Evolutionary conservation across 345 rosid genomes (phyloP).

Genomic region (Salix purpurea): DNA sequence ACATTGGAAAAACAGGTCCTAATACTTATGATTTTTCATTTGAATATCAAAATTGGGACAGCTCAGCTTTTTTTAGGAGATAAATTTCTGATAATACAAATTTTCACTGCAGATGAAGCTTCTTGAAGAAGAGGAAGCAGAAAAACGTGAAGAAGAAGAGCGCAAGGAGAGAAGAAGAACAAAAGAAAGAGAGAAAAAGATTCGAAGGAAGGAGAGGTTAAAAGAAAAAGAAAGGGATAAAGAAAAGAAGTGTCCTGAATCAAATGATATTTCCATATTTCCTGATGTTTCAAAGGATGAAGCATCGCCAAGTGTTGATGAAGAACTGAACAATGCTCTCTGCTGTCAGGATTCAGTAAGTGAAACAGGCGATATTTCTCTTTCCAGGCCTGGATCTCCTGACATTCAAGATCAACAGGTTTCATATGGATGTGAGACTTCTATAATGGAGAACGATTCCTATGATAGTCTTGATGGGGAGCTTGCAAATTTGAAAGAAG

Average conservation of each 20-base stretch:
- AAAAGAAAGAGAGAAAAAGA: slow-evolving; percentile 89
- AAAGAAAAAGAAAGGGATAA: slow-evolving; percentile 83
- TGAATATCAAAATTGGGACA: neutral
- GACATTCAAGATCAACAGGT: slow-evolving; percentile 42
- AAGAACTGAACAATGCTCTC: slow-evolving; percentile 35
- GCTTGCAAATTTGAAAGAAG: slow-evolving; percentile 41
- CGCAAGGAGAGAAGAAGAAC: slow-evolving; percentile 81
- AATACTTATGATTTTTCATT: slow-evolving; percentile 12
- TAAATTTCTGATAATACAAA: neutral
- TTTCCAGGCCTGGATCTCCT: slow-evolving; percentile 52
- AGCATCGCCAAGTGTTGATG: slow-evolving; percentile 37
- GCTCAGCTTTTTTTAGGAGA: neutral
- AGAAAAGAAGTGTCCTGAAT: slow-evolving; percentile 41
- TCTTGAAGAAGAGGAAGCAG: slow-evolving; percentile 95
- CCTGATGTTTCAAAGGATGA: slow-evolving; percentile 37
- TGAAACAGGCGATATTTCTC: slow-evolving; percentile 39
- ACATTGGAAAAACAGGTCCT: slow-evolving; percentile 91
- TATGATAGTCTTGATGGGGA: slow-evolving; percentile 43
- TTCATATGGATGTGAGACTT: slow-evolving; percentile 29
- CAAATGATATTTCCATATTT: slow-evolving; percentile 21
- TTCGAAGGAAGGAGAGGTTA: slow-evolving; percentile 86
- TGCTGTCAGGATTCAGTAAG: slow-evolving; percentile 38
- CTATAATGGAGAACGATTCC: slow-evolving; percentile 36
- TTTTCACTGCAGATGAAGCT: slow-evolving; percentile 60
- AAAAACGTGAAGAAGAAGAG: slow-evolving; percentile 92